Base-by-base conservation (phyloP, 495 filamentous ascomycete genomes). In the Tuber melanosporum region DNA sequence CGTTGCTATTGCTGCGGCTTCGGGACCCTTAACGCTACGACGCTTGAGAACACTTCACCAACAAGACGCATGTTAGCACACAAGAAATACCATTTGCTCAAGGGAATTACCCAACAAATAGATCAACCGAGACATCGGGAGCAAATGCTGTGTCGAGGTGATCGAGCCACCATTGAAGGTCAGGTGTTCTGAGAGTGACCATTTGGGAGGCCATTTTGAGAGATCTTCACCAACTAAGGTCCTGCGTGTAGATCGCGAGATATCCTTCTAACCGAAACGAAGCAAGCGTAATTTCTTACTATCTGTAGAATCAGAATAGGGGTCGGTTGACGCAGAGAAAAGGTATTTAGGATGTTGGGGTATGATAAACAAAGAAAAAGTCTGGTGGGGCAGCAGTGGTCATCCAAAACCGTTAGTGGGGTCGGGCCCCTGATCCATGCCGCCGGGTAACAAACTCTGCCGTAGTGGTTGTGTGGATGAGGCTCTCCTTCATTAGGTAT, bases 1-100 rank as follows among this genome's bases (percentile, higher is more conserved):
- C 9, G 95, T 98, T 81, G 94, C 95, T 74, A 92, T 89, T 70
- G 95, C 95, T 85, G 94, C 97, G 83, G 92, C 90, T 85, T 93
- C 89, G 15, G 94, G 92, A 81, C 92, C 92, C 75, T 88, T 89
- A 80, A 99, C 95, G 83, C 98, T 94, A 80, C 94, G 88, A 82
- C 94, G 88, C 84, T 97, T 97, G 49, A 99, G 89, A 39, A 72
- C 80, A 74, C 81, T 83, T 19, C 26, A 39, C 36, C 22, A 42
- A 17, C 22, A 42, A 17, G 10, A 20, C 17, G 32, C 77, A 19
- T 73, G 47, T 26, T 15, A 52, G 22, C 52, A 52, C n/a, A 71
- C 8, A 7, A 8, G n/a, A 73, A 39, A 26, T 57, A n/a, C 17
- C 36, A 15, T 43, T 41, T 20, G 22, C 10, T 22, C 14, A n/a